Base-by-base conservation (phyloP, 352 stramenopile species). In the Phytophthora litchii region DNA sequence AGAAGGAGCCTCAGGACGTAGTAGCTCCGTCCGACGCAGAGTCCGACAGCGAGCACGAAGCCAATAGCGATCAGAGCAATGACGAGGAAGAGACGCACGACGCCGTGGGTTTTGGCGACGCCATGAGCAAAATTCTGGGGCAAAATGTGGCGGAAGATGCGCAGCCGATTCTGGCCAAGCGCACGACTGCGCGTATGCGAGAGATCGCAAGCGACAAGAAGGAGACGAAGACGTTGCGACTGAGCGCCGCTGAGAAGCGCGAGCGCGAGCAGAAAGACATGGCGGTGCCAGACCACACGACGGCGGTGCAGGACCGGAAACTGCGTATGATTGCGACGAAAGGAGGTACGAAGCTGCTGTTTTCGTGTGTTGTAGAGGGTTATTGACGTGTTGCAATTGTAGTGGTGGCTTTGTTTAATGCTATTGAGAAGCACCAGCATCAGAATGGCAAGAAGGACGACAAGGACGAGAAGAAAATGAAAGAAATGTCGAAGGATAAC, bases 351-450 rank as follows among this genome's bases (percentile, higher is more conserved):
- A 8, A 27, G 16, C 10, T 35, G 10, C 6, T 35, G 13, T 5
- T 27, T 27, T 27, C 3, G 23, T 5, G 23, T 5, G 23, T 27
- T 36, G 7, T 5, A 43, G 20, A 7, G 34, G 40, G 29, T 34
- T 12, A 25, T 10, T 48, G 27, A 43, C 27, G 21, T 63, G 27
- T 14, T 45, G 32, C 19, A 61, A 27, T 42, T 54, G 21, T 51
- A 88, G 86, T 94, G 40, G 86, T 94, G 13, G 83, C 86, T 23
- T 60, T 94, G 20, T 94, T 94, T 55, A 94, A 94, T 50, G 86
- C 86, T 11, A 94, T 94, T 46, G 70, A 86, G 43, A 93, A 92
- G 72, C 86, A 94, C 58, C 86, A 94, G 67, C 81, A 94, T 55
- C 73, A 83, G 43, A 67, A 31, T n/a, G 80, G 77, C 53, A 82